These are phyloP conservation scores for Aspergillus chevalieri DNA, from an alignment of 2,329 filamentous ascomycete genomes.

Conservation along the genomic window DNA sequence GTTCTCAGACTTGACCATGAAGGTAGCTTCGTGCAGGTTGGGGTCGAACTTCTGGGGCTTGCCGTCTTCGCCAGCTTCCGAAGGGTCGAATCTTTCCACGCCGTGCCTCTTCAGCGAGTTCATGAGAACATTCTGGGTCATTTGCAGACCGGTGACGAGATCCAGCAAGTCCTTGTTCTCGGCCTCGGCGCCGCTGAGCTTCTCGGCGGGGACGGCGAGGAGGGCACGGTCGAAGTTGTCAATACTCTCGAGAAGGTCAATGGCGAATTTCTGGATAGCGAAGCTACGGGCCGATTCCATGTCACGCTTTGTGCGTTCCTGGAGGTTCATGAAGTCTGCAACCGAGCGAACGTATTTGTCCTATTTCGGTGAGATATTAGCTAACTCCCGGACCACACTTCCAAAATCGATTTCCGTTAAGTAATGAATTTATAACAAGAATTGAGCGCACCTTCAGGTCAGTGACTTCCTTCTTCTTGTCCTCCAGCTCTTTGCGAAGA, in stretches of 20 bases:
- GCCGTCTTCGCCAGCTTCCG: slow-evolving; percentile 35
- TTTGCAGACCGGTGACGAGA: slow-evolving; percentile 83
- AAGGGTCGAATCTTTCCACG: slow-evolving; percentile 78
- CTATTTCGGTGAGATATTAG: slow-evolving; percentile 41
- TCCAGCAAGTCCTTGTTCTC: slow-evolving; percentile 68
- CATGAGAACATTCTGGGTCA: slow-evolving; percentile 89
- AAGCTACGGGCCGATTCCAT: slow-evolving; percentile 83
- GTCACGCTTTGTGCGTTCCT: slow-evolving; percentile 88
- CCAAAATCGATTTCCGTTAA: background rate
- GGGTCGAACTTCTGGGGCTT: slow-evolving; percentile 85
- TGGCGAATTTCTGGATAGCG: slow-evolving; percentile 88
- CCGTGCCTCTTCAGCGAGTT: slow-evolving; percentile 89
- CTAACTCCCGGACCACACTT: background rate
- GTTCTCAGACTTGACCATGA: slow-evolving; percentile 79
- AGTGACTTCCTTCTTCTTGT: slow-evolving; percentile 64
- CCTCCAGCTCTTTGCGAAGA: slow-evolving; percentile 61
- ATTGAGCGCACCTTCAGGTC: slow-evolving; percentile 70
- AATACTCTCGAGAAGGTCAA: slow-evolving; percentile 88
- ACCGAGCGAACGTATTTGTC: slow-evolving; percentile 91
- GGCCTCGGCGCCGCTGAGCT: slow-evolving; percentile 54
- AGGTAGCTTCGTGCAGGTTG: slow-evolving; percentile 92
- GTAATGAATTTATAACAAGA: background rate
- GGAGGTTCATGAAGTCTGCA: slow-evolving; percentile 96
- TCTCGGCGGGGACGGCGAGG: slow-evolving; percentile 66
- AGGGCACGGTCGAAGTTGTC: slow-evolving; percentile 97